A percentile compares a stretch with the other conserved stretches of the same genome.
These are phyloP conservation scores for Citrus hindsii DNA, from an alignment of 345 rosid genomes.

Conservation along the genomic window DNA sequence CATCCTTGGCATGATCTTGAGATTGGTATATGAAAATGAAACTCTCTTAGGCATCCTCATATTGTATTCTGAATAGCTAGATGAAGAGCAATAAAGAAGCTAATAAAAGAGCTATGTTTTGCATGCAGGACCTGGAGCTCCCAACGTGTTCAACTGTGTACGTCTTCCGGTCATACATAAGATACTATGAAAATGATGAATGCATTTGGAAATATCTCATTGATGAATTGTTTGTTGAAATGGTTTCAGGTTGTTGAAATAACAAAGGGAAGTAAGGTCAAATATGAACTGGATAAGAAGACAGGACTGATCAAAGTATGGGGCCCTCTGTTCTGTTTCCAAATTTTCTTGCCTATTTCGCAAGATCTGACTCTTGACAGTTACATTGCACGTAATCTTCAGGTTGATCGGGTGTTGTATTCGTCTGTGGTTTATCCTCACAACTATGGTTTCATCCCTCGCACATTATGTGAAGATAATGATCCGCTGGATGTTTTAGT, in stretches of 20 bases:
- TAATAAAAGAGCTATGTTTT: constrained; percentile 14
- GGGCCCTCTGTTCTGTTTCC: neutral
- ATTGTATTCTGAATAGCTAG: neutral
- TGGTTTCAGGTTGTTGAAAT: constrained; percentile 79
- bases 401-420: constrained; percentile 86
- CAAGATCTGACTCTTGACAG: neutral
- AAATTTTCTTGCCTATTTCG: neutral
- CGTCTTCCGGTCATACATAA: constrained; percentile 11
- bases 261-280: constrained; percentile 93
- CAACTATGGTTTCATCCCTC: constrained; percentile 92
- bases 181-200: neutral
- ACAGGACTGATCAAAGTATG: constrained; percentile 84
- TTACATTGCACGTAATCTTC: neutral
- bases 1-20: constrained; percentile 99
- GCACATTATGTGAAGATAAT: constrained; percentile 91
- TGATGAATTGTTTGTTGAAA: neutral
- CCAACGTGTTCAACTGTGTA: constrained; percentile 63
- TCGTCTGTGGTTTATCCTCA: constrained; percentile 97
- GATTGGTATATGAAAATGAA: constrained; percentile 45
- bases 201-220: neutral
- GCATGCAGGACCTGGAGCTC: constrained; percentile 83
- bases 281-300: constrained; percentile 95
- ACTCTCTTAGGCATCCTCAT: neutral
- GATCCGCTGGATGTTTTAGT: constrained; percentile 94
- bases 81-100: neutral